A percentile compares a stretch with the other conserved stretches of the same genome.
phyloP scores from a whole-genome alignment of 1,139 yeast genomes.

The Diutina sp. region DNA sequence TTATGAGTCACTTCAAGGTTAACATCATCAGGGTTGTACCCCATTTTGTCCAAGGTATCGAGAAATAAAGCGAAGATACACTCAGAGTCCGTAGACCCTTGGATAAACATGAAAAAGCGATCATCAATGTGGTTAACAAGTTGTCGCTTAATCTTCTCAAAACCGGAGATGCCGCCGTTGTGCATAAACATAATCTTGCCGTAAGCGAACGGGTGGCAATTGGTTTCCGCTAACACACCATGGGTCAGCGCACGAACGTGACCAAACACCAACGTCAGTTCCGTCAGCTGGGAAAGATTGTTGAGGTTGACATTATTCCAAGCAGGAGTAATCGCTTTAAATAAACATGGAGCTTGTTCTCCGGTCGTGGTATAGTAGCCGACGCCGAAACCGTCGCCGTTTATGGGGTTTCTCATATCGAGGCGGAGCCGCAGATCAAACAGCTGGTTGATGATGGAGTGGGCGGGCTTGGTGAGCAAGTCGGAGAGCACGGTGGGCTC shows the following conservation, averaged over 20 bases:
- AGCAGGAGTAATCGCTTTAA: conserved; percentile 92
- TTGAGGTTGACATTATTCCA: conserved; percentile 93
- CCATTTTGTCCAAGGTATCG: conserved; percentile 65
- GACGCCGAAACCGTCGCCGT: conserved; percentile 97
- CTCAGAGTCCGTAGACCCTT: conserved; percentile 93
- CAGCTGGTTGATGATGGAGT: conserved; percentile 91
- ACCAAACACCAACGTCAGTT: conserved; percentile 75
- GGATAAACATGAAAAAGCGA: conserved; percentile 64
- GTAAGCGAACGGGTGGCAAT: conserved; percentile 88
- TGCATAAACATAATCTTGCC: conserved; percentile 93
- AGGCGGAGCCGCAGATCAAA: conserved; percentile 81
- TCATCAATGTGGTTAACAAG: conserved; percentile 66
- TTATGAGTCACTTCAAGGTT: conserved; percentile 32
- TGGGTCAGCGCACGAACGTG: conserved; percentile 95
- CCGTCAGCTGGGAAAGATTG: conserved; percentile 76
- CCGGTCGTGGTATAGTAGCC: conserved; percentile 72
- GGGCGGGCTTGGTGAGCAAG: conserved; percentile 87
- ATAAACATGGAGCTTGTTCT: conserved; percentile 38
- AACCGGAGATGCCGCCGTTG: conserved; percentile 81
- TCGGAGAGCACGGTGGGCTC: conserved; percentile 83
- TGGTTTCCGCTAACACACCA: conserved; percentile 86
- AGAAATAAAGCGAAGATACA: conserved; percentile 85
- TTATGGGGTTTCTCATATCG: conserved; percentile 82
- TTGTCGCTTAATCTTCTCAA: conserved; percentile 57
- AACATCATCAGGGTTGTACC: conserved; percentile 48